Conservation (phyloP, 1,139 yeast species). For the Hyphopichia buzzinii region DNA sequence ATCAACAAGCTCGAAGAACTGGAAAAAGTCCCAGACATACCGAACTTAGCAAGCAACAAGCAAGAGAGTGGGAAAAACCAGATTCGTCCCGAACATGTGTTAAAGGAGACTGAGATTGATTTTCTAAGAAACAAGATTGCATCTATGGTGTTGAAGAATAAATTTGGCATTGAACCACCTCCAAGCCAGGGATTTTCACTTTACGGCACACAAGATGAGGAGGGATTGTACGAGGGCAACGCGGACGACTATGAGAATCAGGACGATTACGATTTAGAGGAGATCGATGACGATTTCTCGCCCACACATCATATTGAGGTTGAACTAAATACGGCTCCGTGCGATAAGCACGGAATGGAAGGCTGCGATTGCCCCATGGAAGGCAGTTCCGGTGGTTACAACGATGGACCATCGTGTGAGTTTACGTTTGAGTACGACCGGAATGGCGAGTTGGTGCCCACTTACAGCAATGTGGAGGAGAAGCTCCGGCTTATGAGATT, state of each 20-base stretch:
- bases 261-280: slow-evolving; percentile 27
- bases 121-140: slow-evolving; percentile 29
- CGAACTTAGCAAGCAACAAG: slow-evolving; percentile 3
- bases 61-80: not conserved
- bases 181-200: slow-evolving; percentile 32
- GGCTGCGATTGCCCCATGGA: slow-evolving; percentile 32
- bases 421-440: slow-evolving; percentile 45
- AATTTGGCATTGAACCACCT: slow-evolving; percentile 2
- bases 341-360: slow-evolving; percentile 30
- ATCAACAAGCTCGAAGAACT: slow-evolving; percentile 4
- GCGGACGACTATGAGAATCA: slow-evolving; percentile 40
- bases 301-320: slow-evolving; percentile 45
- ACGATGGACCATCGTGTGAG: slow-evolving; percentile 39
- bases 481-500: slow-evolving; percentile 31
- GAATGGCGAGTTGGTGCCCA: slow-evolving; percentile 43
- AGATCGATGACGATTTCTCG: slow-evolving; percentile 23
- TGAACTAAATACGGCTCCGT: slow-evolving; percentile 35
- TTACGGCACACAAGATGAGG: slow-evolving; percentile 43
- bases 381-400: not conserved
- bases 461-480: slow-evolving; percentile 40
- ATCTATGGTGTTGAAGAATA: slow-evolving; percentile 7
- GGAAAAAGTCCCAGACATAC: slow-evolving; percentile 1
- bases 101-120: slow-evolving; percentile 33
- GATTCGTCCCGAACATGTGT: slow-evolving; percentile 13
- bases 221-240: slow-evolving; percentile 36